Conservation (phyloP, 805 yeast species). For the Middelhovenomyces tepae region DNA sequence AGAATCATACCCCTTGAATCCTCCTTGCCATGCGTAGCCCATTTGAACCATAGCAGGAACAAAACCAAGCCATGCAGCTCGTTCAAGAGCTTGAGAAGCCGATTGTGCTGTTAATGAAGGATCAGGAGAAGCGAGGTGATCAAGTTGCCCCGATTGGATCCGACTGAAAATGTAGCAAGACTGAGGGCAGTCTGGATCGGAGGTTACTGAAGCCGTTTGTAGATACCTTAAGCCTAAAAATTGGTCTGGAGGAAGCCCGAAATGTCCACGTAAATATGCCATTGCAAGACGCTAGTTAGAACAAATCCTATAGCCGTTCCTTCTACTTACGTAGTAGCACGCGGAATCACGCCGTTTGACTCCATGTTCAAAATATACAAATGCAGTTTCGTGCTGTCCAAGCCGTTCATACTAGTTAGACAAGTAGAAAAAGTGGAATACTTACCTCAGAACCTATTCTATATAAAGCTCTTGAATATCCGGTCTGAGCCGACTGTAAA, state of each 20-base stretch:
- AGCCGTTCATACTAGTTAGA: slow-evolving; percentile 26
- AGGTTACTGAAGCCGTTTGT: slow-evolving; percentile 20
- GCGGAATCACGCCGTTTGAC: slow-evolving; percentile 29
- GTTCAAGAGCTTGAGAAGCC: slow-evolving; percentile 18
- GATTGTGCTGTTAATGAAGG: slow-evolving; percentile 7
- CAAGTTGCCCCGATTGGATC: slow-evolving; percentile 27
- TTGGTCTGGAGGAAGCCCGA: slow-evolving; percentile 21
- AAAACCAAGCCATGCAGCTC: slow-evolving; percentile 30
- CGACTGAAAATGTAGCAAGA: slow-evolving; percentile 32
- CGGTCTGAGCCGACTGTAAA: slow-evolving; percentile 25
- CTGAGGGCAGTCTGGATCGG: slow-evolving; percentile 32
- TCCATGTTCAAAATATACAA: slow-evolving; percentile 28
- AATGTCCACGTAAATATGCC: slow-evolving; percentile 26
- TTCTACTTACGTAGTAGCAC: slow-evolving; percentile 30
- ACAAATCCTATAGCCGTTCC: too few species aligned
- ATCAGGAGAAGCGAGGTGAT: slow-evolving; percentile 8
- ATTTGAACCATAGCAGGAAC: slow-evolving; percentile 30
- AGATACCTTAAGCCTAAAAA: slow-evolving; percentile 20
- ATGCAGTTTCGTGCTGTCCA: slow-evolving; percentile 24
- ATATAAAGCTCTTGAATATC: slow-evolving; percentile 29
- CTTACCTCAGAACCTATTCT: slow-evolving; percentile 28
- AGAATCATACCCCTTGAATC: slow-evolving; percentile 25
- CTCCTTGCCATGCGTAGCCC: slow-evolving; percentile 30
- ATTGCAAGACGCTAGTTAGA: slow-evolving; percentile 31
- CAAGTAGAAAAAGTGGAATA: too few species aligned